These are phyloP conservation scores for Sporisorium iseilematis-ciliati DNA, from an alignment of 1,284 basidiomycete species.

Conservation along the genomic window DNA sequence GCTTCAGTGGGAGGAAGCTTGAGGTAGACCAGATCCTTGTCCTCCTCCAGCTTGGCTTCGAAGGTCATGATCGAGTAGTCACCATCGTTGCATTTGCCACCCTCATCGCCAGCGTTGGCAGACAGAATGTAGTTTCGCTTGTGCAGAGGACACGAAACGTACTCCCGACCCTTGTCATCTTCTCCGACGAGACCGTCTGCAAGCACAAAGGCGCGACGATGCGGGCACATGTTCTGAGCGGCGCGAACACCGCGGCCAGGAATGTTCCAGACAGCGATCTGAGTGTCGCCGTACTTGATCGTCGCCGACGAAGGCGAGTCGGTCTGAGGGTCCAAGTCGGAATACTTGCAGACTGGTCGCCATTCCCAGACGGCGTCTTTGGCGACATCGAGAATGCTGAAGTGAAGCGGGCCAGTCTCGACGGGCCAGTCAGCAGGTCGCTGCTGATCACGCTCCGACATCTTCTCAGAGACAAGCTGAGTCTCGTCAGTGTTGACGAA, in stretches of 20 bases:
- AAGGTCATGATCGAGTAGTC: conserved; percentile 78
- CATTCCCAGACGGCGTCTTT: conserved; percentile 77
- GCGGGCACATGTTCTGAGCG: conserved; percentile 79
- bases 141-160: conserved; percentile 76
- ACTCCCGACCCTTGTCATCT: conserved; percentile 59
- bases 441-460: conserved; percentile 77
- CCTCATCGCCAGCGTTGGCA: conserved; percentile 70
- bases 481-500: conserved; percentile 79
- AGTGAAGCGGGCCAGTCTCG: conserved; percentile 73
- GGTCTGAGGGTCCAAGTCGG: conserved; percentile 74
- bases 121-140: conserved; percentile 78
- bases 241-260: conserved; percentile 76
- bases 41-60: conserved; percentile 74
- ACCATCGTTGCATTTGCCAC: conserved; percentile 77
- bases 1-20: conserved; percentile 75
- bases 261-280: conserved; percentile 78
- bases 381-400: conserved; percentile 71
- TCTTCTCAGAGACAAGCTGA: conserved; percentile 74
- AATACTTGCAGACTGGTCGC: conserved; percentile 74
- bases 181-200: conserved; percentile 75
- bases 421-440: conserved; percentile 81
- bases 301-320: conserved; percentile 74
- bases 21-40: conserved; percentile 72
- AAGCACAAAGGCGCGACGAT: conserved; percentile 79
- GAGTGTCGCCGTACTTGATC: conserved; percentile 79